Conservation (phyloP, 306 rosid genomes). For the Elaeagnus macrophylla region DNA sequence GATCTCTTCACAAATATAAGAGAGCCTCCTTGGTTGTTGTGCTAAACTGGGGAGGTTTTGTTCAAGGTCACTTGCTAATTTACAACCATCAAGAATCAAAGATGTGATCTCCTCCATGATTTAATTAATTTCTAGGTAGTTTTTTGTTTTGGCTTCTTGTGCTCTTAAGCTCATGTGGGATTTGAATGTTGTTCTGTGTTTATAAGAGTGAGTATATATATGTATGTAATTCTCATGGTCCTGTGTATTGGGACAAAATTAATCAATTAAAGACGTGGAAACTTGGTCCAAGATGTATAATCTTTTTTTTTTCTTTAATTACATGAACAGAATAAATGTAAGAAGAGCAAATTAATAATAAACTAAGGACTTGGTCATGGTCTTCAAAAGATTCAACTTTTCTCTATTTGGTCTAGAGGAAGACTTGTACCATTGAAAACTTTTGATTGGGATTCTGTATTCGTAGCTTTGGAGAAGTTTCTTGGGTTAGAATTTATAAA, state of each 20-base stretch:
- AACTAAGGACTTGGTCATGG: constrained; percentile 51
- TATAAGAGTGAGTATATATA: too few species aligned
- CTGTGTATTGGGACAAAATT: too few species aligned
- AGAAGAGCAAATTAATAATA: background rate
- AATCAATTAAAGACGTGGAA: background rate
- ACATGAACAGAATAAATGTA: constrained; percentile 26
- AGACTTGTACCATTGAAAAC: constrained; percentile 25
- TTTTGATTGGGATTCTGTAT: too few species aligned
- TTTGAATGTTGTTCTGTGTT: constrained; percentile 8
- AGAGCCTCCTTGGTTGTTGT: constrained; percentile 24
- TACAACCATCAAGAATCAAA: constrained; percentile 33
- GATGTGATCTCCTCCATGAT: constrained; percentile 36
- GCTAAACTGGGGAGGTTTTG: constrained; percentile 24
- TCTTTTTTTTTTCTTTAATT: constrained; percentile 24
- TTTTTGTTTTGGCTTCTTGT: background rate
- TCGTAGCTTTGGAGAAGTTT: too few species aligned
- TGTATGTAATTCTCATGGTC: too few species aligned
- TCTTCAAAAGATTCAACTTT: constrained; percentile 31
- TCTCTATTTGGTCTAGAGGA: constrained; percentile 22
- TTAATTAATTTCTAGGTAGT: background rate
- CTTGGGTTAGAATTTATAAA: too few species aligned
- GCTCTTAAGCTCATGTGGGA: constrained; percentile 8
- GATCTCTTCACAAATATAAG: constrained; percentile 35
- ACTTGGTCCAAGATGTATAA: background rate
- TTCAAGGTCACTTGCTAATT: constrained; percentile 34